Percentiles rank a stretch among this genome's conserved stretches.
phyloP scores from a whole-genome alignment of 768 basidiomycete species.

The Exsudoporus frostii region DNA sequence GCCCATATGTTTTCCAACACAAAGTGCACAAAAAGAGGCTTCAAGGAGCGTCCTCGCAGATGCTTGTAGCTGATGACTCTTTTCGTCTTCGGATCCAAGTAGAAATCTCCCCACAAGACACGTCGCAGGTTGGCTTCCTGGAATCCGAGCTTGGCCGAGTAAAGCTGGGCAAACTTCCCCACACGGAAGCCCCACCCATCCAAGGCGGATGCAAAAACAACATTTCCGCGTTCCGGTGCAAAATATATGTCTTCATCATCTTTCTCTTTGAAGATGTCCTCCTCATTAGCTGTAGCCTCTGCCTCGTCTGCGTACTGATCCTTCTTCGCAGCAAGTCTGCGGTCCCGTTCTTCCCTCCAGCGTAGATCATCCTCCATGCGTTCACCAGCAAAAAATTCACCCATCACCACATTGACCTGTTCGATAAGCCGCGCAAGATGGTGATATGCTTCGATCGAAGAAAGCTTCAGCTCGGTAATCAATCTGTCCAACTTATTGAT shows the following conservation, averaged over 20 bases:
- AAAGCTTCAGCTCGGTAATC: slow-evolving; percentile 87
- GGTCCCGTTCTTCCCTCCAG: slow-evolving; percentile 91
- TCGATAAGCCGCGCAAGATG: slow-evolving; percentile 93
- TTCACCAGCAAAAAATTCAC: slow-evolving; percentile 90
- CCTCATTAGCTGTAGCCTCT: slow-evolving; percentile 56
- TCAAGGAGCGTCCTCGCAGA: slow-evolving; percentile 79
- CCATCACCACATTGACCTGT: slow-evolving; percentile 98
- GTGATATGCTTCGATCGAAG: slow-evolving; percentile 90
- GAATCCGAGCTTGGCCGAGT: slow-evolving; percentile 85
- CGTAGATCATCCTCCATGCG: slow-evolving; percentile 95
- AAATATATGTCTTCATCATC: slow-evolving; percentile 99
- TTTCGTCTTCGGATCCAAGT: slow-evolving; percentile 94
- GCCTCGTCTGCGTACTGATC: slow-evolving; percentile 65
- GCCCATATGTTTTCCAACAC: slow-evolving; percentile 97
- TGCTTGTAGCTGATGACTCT: slow-evolving; percentile 89
- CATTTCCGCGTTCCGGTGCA: slow-evolving; percentile 92
- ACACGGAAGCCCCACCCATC: slow-evolving; percentile 98
- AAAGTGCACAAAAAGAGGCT: slow-evolving; percentile 96
- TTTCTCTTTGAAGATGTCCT: slow-evolving; percentile 82
- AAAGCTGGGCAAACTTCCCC: slow-evolving; percentile 90
- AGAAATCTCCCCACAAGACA: slow-evolving; percentile 97
- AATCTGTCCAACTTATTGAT: slow-evolving; percentile 97
- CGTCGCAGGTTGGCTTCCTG: slow-evolving; percentile 81
- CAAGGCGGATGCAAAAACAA: slow-evolving; percentile 92
- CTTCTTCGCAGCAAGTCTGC: slow-evolving; percentile 72